Conservation (phyloP, 1,284 basidiomycete species). For the Apiotrichum gracile region DNA sequence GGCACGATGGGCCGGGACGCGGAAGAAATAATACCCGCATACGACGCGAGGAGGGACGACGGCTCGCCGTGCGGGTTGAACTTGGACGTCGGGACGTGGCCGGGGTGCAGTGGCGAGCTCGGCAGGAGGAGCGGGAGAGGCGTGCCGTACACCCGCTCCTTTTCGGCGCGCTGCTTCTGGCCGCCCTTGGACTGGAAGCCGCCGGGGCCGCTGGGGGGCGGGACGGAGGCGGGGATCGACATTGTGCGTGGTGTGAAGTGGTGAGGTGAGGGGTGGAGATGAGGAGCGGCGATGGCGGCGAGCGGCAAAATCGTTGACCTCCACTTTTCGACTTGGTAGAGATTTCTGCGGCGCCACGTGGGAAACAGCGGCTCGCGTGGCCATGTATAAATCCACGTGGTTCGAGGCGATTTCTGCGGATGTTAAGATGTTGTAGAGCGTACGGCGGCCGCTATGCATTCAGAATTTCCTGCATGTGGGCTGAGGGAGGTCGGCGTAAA, state of each 20-base stretch:
- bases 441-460: too few relatives aligned
- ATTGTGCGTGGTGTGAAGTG: not conserved
- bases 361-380: too few relatives aligned
- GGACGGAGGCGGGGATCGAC: slow-evolving; percentile 7
- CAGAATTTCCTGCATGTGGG: too few relatives aligned
- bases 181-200: slow-evolving; percentile 13
- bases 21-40: not conserved
- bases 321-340: too few relatives aligned
- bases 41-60: slow-evolving; percentile 10
- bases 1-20: slow-evolving; percentile 19
- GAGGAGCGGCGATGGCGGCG: too few relatives aligned
- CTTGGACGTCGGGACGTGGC: not conserved
- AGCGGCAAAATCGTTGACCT: too few relatives aligned
- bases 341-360: too few relatives aligned
- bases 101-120: slow-evolving; percentile 26
- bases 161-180: not conserved
- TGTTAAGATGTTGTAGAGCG: too few relatives aligned
- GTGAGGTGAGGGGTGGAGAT: not conserved
- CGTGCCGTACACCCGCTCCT: slow-evolving; percentile 40
- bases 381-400: too few relatives aligned
- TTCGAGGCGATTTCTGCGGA: too few relatives aligned
- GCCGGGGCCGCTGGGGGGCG: not conserved
- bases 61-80: too few relatives aligned
- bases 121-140: slow-evolving; percentile 43
- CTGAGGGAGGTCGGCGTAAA: too few relatives aligned